Base-by-base conservation (phyloP, 345 rosid species). In the Carallia brachiata region DNA sequence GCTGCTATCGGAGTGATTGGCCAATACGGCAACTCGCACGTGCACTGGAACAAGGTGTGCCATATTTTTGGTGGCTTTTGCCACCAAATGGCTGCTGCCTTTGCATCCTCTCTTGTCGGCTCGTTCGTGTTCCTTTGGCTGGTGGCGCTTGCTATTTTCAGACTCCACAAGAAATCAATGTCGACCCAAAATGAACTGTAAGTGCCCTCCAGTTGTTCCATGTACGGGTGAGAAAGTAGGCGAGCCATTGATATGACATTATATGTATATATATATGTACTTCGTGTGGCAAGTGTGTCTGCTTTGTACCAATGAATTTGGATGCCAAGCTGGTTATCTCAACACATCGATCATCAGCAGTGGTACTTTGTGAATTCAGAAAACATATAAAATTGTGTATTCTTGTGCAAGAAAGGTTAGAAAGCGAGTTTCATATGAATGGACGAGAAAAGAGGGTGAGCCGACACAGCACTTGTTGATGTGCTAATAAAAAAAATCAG, bases 21-120 rank as follows among this genome's bases (percentile, higher is more conserved):
- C 62, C 70, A 40, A 12, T 18, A 82, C 0, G 89, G 87, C 9
- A 84, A 86, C 83, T 80, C 86, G 17, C 89, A 86, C 16, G 73
- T 61, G 50, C 80, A 68, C 0, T 84, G 89, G 89, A 74, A 67
- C 57, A 72, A 69, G 63, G 86, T 86, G 19, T 83, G 83, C 72
- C 52, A 76, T 27, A 5, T 68, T 72, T 75, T 86, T 4, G 67
- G 58, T 2, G 40, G 77, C 18, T 81, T 71, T 66, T 86, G 87
- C 71, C 74, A 63, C 63, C 77, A 67, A 34, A 53, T 81, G 69
- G 61, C 65, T 0, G 82, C 79, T 0, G 85, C 79, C 5, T 27
- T 79, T 32, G 67, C 61, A 19, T 23, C 75, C 53, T 79, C 85
- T 62, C 66, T 81, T 59, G 4, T 75, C 6, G 84, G 81, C 37